Percentiles rank a stretch among this genome's conserved stretches.
Evolutionary conservation across 1,284 basidiomycete species (phyloP).

Genomic region (Pyrrhoderma noxium): DNA sequence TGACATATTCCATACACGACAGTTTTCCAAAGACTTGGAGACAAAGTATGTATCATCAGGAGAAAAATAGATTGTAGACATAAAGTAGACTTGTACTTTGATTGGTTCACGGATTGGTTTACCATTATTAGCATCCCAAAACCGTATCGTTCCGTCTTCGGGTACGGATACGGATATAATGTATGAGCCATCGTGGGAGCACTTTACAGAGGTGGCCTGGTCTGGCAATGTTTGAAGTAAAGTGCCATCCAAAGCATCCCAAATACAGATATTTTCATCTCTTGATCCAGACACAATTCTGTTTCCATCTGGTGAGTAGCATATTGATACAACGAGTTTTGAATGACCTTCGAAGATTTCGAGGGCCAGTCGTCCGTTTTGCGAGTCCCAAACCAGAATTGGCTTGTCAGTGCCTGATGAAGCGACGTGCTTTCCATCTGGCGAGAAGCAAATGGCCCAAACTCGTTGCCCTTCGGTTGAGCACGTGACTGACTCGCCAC

Average conservation of each 20-base stretch:
- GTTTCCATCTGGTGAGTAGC: slow-evolving; percentile 5
- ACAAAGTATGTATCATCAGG: too few relatives aligned
- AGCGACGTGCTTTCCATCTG: not conserved
- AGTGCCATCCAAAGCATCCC: slow-evolving; percentile 3
- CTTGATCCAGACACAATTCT: slow-evolving; percentile 3
- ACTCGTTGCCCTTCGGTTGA: too few relatives aligned
- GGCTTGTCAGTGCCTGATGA: not conserved
- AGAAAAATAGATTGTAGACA: too few relatives aligned
- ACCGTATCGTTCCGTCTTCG: not conserved
- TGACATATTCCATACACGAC: too few relatives aligned
- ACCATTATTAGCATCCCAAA: not conserved
- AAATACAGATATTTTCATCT: not conserved
- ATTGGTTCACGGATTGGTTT: not conserved
- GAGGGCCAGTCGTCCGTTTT: not conserved
- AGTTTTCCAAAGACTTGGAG: too few relatives aligned
- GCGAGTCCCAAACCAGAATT: not conserved
- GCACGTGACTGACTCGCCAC: not conserved
- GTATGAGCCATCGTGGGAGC: too few relatives aligned
- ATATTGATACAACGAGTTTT: not conserved
- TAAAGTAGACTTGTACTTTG: too few relatives aligned
- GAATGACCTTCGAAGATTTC: not conserved
- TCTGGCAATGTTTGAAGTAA: too few relatives aligned
- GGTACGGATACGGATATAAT: not conserved
- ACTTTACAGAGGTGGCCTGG: too few relatives aligned
- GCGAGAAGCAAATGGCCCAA: not conserved